Evolutionary conservation across 2,329 filamentous ascomycete genomes (phyloP).

Genomic region (Aspergillus brunneoviolaceus): DNA sequence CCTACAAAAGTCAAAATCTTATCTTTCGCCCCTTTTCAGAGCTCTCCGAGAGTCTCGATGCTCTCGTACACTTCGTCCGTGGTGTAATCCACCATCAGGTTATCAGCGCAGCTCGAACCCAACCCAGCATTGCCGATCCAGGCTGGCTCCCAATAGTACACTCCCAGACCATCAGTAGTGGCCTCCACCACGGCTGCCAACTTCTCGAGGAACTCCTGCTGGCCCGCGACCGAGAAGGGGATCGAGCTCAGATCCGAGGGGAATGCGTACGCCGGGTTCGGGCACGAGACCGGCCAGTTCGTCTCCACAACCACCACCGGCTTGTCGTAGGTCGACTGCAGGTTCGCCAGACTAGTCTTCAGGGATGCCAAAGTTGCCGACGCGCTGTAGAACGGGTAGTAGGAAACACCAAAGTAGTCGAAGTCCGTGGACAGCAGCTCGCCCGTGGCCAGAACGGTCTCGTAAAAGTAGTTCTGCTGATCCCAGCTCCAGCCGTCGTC

Average conservation of each 20-base stretch:
- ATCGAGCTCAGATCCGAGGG: slow-evolving; percentile 61
- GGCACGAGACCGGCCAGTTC: slow-evolving; percentile 67
- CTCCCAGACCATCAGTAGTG: slow-evolving; percentile 55
- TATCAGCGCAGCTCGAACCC: slow-evolving; percentile 65
- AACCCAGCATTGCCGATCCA: slow-evolving; percentile 66
- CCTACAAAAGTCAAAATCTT: not conserved
- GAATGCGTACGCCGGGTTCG: slow-evolving; percentile 58
- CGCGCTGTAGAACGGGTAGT: slow-evolving; percentile 69
- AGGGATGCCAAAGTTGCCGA: slow-evolving; percentile 60
- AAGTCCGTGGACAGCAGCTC: slow-evolving; percentile 57
- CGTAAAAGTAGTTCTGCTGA: slow-evolving; percentile 66
- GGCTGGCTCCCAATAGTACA: slow-evolving; percentile 74
- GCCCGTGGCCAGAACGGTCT: slow-evolving; percentile 54
- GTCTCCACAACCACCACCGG: slow-evolving; percentile 68
- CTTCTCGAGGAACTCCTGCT: slow-evolving; percentile 60
- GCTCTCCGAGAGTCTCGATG: slow-evolving; percentile 55
- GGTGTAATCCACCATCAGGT: slow-evolving; percentile 59
- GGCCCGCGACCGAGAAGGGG: slow-evolving; percentile 63
- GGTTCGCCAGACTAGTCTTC: slow-evolving; percentile 55
- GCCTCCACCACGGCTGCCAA: slow-evolving; percentile 58
- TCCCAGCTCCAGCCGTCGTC: slow-evolving; percentile 74
- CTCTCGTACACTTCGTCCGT: slow-evolving; percentile 57
- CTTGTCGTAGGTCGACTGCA: slow-evolving; percentile 64
- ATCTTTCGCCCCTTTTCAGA: slow-evolving; percentile 32
- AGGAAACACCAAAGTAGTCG: slow-evolving; percentile 71